Percentiles rank a stretch among this genome's conserved stretches.
phyloP scores from a whole-genome alignment of 495 filamentous ascomycete genomes.

The Neurospora sp. region DNA sequence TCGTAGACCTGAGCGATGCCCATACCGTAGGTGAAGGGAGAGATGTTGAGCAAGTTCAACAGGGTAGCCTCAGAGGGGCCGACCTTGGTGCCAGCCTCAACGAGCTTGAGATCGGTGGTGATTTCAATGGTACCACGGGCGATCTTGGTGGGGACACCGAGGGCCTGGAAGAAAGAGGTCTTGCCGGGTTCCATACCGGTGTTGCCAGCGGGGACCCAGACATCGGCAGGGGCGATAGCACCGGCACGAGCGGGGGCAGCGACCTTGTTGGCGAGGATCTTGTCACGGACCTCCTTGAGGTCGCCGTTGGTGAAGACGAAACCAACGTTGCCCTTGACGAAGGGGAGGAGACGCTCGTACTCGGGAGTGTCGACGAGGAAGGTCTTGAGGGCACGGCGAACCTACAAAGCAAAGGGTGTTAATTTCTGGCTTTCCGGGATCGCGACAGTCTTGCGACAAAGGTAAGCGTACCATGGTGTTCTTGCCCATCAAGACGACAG shows the following conservation, averaged over 20 bases:
- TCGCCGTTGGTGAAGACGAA: slow-evolving; percentile 99
- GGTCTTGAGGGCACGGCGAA: slow-evolving; percentile 94
- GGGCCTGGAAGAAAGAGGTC: slow-evolving; percentile 99
- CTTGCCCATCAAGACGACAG: slow-evolving; percentile 98
- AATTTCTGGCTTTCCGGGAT: neutral
- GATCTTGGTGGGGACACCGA: slow-evolving; percentile 99
- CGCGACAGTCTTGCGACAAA: neutral
- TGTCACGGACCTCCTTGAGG: slow-evolving; percentile 81
- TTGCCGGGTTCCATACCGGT: slow-evolving; percentile 99
- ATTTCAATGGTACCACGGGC: slow-evolving; percentile 99
- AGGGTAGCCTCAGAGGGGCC: slow-evolving; percentile 97
- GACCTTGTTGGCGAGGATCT: slow-evolving; percentile 93
- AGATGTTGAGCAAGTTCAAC: slow-evolving; percentile 99
- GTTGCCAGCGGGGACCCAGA: slow-evolving; percentile 90
- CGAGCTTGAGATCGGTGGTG: slow-evolving; percentile 92
- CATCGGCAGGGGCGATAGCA: slow-evolving; percentile 85
- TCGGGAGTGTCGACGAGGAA: slow-evolving; percentile 86
- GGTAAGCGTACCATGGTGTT: slow-evolving; percentile 86
- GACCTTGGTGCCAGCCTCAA: slow-evolving; percentile 87
- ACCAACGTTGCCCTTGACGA: slow-evolving; percentile 95
- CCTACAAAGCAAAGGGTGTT: slow-evolving; percentile 32
- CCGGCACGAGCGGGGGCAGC: slow-evolving; percentile 94
- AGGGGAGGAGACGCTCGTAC: slow-evolving; percentile 92
- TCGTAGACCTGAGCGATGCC: slow-evolving; percentile 92
- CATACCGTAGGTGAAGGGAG: slow-evolving; percentile 99